Evolutionary conservation across 106 monocot genomes (phyloP), one percentile per base, ranked within the genome.

Genomic region (Dactylorhiza incarnata): DNA sequence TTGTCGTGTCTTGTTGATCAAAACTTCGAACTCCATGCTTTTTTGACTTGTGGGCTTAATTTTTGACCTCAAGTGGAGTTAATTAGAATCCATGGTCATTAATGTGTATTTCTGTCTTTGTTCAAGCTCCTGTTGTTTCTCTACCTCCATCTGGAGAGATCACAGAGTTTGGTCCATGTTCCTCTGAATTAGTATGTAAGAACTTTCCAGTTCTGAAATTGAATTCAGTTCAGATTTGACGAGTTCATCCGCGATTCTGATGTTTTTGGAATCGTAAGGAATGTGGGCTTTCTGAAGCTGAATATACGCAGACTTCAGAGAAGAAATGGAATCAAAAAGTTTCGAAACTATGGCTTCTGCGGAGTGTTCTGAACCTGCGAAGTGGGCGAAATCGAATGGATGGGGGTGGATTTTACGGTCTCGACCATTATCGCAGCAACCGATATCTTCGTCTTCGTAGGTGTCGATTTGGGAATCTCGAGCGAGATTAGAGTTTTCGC

Each of bases 271-370:
- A 23, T 95, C 89, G 75, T 95, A 90, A 13, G 95, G 95, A 26
- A 89, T 90, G 71, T 95, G 95, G 22, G 92, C 95, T 71, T 80
- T 75, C 76, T 95, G 92, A 63, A 95, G 92, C 72, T 86, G 84
- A 25, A 88, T 77, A 71, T 95, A 95, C 37, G 92, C 92, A 9
- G 92, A 17, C 68, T 95, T 95, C 13, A 95, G 77, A 68, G 92
- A 86, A 53, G 95, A 89, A 61, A 92, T 78, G 4, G 75, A 59
- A 52, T 45, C 22, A 48, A 75, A 75, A 5, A 75, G 62, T 16
- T 75, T 20, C 1, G 16, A 46, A 48, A 75, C 9, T 13, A 48
- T 59, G 20, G 20, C 45, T 24, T 63, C 75, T 48, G 46, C 75
- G 0, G 58, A 75, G 19, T 45, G 3, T 54, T 44, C 74, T 37